Conservation (phyloP, 768 basidiomycete species). For the Phallus indusiatus region DNA sequence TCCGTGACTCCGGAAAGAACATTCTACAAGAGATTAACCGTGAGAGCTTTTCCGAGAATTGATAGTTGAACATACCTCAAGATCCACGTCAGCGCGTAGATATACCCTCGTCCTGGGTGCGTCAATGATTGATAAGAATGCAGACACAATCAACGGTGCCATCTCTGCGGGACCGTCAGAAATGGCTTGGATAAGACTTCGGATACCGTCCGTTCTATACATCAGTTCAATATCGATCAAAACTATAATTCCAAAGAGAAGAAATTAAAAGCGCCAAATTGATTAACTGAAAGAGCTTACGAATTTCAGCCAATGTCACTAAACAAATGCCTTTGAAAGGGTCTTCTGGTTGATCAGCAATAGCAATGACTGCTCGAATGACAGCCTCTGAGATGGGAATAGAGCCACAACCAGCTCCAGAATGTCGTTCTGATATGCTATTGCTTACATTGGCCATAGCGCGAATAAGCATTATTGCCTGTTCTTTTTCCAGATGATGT, state of each 20-base stretch:
- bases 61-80: conserved; percentile 54
- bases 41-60: background rate
- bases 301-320: conserved; percentile 82
- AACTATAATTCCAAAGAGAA: conserved; percentile 37
- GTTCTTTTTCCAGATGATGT: conserved; percentile 78
- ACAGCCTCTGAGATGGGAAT: conserved; percentile 66
- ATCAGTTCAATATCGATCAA: conserved; percentile 82
- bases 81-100: conserved; percentile 71
- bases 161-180: conserved; percentile 87
- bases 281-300: conserved; percentile 36
- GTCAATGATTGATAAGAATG: conserved; percentile 79
- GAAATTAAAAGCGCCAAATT: background rate
- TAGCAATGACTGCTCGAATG: conserved; percentile 83
- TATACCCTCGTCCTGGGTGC: conserved; percentile 73
- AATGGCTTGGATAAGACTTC: conserved; percentile 75
- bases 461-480: conserved; percentile 84
- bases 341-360: conserved; percentile 77
- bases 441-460: conserved; percentile 71
- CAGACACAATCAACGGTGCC: conserved; percentile 63
- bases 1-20: conserved; percentile 87
- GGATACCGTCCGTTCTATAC: conserved; percentile 70
- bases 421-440: conserved; percentile 29
- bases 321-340: conserved; percentile 74
- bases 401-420: conserved; percentile 29
- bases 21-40: conserved; percentile 39